Evolutionary conservation across 1,284 basidiomycete genomes (phyloP), one percentile per base, ranked within the genome.

Genomic region (Cryptococcus floricola): DNA sequence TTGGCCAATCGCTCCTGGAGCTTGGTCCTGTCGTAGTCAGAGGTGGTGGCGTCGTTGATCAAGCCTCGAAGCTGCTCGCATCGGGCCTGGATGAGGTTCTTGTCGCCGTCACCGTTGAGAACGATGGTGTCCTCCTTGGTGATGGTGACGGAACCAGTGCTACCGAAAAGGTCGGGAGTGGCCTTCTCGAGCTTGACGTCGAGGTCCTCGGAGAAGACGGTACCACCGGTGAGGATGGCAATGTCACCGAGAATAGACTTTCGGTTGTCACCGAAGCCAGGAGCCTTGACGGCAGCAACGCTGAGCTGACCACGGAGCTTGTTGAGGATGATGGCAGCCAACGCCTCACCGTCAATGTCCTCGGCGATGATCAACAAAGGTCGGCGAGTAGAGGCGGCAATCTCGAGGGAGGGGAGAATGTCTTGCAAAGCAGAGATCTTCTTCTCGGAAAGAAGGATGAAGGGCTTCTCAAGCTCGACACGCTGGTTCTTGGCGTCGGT

Each of bases 41-140:
- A 87, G 41, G 94, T 98, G 27, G 87, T 85, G 16, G 84, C 64
- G 80, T 98, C 95, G 60, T 81, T 82, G 71, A 97, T 83, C 67
- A 94, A 83, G 38, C 85, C 78, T 53, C 95, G 87, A 72, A 98
- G 91, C 80, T 97, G 94, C 80, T 98, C 94, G 80, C 93, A 97
- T 60, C 92, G 89, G 28, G 86, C 87, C 62, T 85, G 83, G 71
- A 96, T 92, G 55, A 85, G 79, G 57, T 88, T 85, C 82, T 94
- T 94, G 64, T 86, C 82, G 53, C 93, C 92, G 44, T 87, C 87
- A 52, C 95, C 94, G 75, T 98, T 95, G 67, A 98, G 85, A 74
- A 98, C 78, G 77, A 98, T 95, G 19, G 93, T 97, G 80, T 98
- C 95, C 69, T 98, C 95, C 82, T 98, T 98, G 69, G 95, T 98